These are phyloP conservation scores for Curvularia verruculosa DNA, from an alignment of 2,329 filamentous ascomycete species.

Conservation along the genomic window DNA sequence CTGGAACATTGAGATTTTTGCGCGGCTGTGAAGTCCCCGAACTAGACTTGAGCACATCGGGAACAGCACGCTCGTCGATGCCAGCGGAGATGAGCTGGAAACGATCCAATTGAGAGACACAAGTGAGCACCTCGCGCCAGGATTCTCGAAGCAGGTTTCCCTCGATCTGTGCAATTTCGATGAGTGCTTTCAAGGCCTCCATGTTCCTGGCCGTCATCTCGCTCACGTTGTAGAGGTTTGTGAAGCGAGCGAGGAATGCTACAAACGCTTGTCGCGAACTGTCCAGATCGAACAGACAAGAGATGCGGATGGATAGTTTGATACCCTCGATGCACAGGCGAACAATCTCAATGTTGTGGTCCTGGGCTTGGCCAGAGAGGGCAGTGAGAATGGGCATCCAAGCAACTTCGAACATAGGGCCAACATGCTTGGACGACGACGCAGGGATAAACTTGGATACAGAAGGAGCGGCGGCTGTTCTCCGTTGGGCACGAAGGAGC, in stretches of 20 bases:
- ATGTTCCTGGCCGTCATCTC: conserved; percentile 97
- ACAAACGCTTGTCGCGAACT: conserved; percentile 96
- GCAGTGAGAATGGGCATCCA: conserved; percentile 99
- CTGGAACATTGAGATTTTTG: conserved; percentile 69
- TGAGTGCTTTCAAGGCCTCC: conserved; percentile 86
- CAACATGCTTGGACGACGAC: conserved; percentile 91
- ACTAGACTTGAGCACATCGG: conserved; percentile 80
- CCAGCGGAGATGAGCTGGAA: conserved; percentile 94
- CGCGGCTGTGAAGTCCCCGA: conserved; percentile 66
- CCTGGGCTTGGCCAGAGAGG: conserved; percentile 89
- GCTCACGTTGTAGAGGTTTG: conserved; percentile 92
- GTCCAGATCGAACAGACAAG: conserved; percentile 89
- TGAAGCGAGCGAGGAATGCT: conserved; percentile 87
- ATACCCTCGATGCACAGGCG: conserved; percentile 93
- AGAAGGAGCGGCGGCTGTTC: conserved; percentile 73
- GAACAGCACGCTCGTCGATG: conserved; percentile 88
- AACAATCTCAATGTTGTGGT: conserved; percentile 91
- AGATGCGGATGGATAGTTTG: conserved; percentile 89
- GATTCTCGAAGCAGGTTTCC: conserved; percentile 87
- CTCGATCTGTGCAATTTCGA: conserved; percentile 91
- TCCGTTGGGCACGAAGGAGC: conserved; percentile 85
- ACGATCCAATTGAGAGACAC: conserved; percentile 92
- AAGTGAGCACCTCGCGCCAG: conserved; percentile 95
- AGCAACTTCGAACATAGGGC: conserved; percentile 97
- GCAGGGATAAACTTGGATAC: conserved; percentile 82